Evolutionary conservation across 179 eudicot genomes (phyloP).

Genomic region (Pouteria campechiana): DNA sequence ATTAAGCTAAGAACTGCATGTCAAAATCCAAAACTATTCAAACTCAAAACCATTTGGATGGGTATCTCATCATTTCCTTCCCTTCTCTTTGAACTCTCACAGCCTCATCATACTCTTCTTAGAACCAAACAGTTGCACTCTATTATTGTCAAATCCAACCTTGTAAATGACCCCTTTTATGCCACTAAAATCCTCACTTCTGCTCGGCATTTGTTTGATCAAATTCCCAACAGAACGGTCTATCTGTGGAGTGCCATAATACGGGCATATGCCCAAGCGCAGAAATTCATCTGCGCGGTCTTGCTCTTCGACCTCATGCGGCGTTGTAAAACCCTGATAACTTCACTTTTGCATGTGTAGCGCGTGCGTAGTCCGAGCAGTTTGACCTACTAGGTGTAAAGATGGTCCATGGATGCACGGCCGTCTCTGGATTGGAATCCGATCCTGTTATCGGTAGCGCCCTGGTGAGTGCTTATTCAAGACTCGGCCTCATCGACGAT

Average conservation of each 20-base stretch:
- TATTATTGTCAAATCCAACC: conserved; percentile 44
- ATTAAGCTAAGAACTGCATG: too few relatives aligned
- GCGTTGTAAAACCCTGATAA: conserved; percentile 53
- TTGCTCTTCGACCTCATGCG: conserved; percentile 36
- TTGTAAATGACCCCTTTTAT: conserved; percentile 61
- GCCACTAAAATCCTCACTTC: conserved; percentile 59
- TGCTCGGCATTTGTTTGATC: conserved; percentile 63
- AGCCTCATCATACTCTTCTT: conserved; percentile 29
- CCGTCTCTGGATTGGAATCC: conserved; percentile 37
- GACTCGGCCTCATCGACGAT: conserved; percentile 35
- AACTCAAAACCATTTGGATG: too few relatives aligned
- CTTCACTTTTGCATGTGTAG: conserved; percentile 64
- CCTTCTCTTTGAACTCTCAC: conserved; percentile 40
- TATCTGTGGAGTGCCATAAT: conserved; percentile 82
- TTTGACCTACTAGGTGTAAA: conserved; percentile 24
- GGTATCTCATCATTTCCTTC: conserved; percentile 24
- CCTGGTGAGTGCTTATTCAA: conserved; percentile 64
- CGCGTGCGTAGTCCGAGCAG: conserved; percentile 46
- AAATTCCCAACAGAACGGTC: conserved; percentile 45
- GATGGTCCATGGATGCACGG: conserved; percentile 37
- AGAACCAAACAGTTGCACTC: conserved; percentile 62
- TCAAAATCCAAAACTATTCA: too few relatives aligned
- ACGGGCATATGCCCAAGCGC: conserved; percentile 49
- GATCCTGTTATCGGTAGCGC: conserved; percentile 55
- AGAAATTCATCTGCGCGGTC: conserved; percentile 31